A percentile compares a stretch with the other conserved stretches of the same genome.
These are phyloP conservation scores for Amanita phalloides DNA, from an alignment of 768 basidiomycete genomes.

Conservation along the genomic window DNA sequence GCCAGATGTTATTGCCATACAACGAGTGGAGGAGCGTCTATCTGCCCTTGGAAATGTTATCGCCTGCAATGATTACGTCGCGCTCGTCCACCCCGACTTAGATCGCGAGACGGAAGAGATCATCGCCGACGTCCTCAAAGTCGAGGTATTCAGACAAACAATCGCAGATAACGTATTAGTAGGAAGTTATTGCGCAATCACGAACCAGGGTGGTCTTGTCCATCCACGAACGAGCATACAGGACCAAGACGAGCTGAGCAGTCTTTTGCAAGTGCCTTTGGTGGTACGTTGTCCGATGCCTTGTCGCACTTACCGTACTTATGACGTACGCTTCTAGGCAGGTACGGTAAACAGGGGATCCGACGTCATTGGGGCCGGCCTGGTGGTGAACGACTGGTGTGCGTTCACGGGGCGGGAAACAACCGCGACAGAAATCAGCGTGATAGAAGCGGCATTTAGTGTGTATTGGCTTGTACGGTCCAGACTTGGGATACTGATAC, in stretches of 20 bases:
- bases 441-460: constrained; percentile 98
- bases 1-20: constrained; percentile 88
- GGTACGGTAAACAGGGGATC: constrained; percentile 98
- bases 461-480: constrained; percentile 21
- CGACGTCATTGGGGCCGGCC: constrained; percentile 93
- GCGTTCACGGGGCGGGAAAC: constrained; percentile 99
- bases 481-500: background rate
- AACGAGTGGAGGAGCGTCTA: constrained; percentile 93
- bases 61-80: constrained; percentile 97
- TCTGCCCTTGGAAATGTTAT: constrained; percentile 98
- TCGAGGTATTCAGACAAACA: constrained; percentile 97
- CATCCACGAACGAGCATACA: constrained; percentile 96
- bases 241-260: constrained; percentile 95
- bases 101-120: constrained; percentile 99
- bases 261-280: constrained; percentile 85
- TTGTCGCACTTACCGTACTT: background rate
- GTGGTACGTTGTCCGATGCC: constrained; percentile 50
- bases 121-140: constrained; percentile 97
- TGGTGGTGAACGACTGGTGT: constrained; percentile 99
- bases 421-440: constrained; percentile 98
- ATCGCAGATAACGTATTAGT: constrained; percentile 95
- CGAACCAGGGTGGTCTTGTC: constrained; percentile 95
- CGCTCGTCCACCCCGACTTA: constrained; percentile 95
- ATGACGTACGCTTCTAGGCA: constrained; percentile 39
- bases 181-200: constrained; percentile 90